A percentile compares a stretch with the other conserved stretches of the same genome.
phyloP scores from a whole-genome alignment of 2,329 filamentous ascomycete species.

The Colletotrichum tofieldiae region DNA sequence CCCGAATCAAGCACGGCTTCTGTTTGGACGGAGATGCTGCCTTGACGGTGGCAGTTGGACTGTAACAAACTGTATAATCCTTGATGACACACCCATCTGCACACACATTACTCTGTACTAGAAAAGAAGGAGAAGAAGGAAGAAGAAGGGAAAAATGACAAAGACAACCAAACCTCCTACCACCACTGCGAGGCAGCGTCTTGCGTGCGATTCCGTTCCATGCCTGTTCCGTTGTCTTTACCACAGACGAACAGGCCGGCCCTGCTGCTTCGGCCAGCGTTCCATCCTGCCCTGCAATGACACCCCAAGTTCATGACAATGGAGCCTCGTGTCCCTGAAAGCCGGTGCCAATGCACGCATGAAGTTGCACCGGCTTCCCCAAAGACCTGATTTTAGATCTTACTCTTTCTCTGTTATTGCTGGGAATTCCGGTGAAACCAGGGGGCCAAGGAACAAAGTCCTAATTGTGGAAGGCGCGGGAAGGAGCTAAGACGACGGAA shows the following conservation, averaged over 20 bases:
- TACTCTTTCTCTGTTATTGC: constrained; percentile 25
- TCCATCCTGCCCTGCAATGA: constrained; percentile 31
- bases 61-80: not conserved
- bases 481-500: constrained; percentile 32
- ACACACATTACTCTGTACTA: too few species aligned
- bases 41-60: not conserved
- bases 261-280: constrained; percentile 33
- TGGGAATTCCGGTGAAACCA: constrained; percentile 31
- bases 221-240: not conserved
- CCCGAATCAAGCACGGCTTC: not conserved
- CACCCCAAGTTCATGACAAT: constrained; percentile 25
- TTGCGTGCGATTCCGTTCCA: not conserved
- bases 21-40: not conserved
- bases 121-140: not conserved
- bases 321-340: constrained; percentile 26
- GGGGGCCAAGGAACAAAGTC: constrained; percentile 11
- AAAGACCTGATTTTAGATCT: constrained; percentile 40
- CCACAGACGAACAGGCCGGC: constrained; percentile 11
- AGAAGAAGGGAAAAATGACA: too few species aligned
- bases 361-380: constrained; percentile 17
- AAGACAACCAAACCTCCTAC: not conserved
- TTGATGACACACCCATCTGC: not conserved
- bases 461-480: constrained; percentile 34
- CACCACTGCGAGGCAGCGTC: not conserved
- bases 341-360: constrained; percentile 3